Evolutionary conservation across 495 filamentous ascomycete genomes (phyloP).

Genomic region (Tuber borchii): DNA sequence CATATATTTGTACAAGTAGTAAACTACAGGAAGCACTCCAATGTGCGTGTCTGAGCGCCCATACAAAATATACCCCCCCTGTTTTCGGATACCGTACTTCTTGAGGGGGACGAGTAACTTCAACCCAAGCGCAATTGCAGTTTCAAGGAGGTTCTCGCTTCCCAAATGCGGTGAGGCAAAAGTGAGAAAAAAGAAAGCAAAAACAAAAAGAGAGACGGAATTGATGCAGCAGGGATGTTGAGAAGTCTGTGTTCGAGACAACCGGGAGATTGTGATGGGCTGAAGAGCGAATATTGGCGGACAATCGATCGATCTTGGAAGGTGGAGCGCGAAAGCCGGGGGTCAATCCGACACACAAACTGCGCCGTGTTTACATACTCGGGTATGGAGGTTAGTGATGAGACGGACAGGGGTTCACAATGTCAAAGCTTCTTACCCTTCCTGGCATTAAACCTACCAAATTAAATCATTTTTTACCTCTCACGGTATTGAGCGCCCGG

Average conservation of each 20-base stretch:
- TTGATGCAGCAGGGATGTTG: constrained; percentile 22
- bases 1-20: no score
- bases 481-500: no score
- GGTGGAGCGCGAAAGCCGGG: constrained; percentile 26
- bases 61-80: no score
- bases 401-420: no score
- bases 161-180: constrained; percentile 16
- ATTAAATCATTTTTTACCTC: no score
- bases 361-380: not conserved
- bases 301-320: constrained; percentile 35
- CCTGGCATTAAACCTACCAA: no score
- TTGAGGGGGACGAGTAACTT: constrained; percentile 17
- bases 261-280: constrained; percentile 37
- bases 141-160: constrained; percentile 14
- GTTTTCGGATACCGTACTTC: no score
- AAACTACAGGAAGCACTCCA: no score
- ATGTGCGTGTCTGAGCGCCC: no score
- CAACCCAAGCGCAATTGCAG: constrained; percentile 16
- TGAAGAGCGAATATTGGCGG: constrained; percentile 28
- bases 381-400: no score
- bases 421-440: no score
- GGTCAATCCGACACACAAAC: constrained; percentile 20
- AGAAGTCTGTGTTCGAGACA: constrained; percentile 14
- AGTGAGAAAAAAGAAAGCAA: constrained; percentile 8
- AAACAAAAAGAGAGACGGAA: constrained; percentile 12